phyloP scores from a whole-genome alignment of 805 yeast genomes.

The Alloascoidea africana region DNA sequence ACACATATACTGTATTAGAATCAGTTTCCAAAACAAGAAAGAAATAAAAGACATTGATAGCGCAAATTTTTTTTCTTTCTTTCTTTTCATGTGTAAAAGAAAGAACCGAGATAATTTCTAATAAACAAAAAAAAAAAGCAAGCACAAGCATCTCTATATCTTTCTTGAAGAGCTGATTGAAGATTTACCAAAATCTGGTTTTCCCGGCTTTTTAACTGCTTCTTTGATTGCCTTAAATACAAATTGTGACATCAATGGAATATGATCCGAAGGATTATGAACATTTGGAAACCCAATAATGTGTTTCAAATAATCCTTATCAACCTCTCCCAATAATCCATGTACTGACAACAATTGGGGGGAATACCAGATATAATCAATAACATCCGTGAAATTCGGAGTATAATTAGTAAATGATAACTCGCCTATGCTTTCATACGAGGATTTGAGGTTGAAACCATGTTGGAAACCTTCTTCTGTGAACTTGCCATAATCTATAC shows the following conservation, averaged over 20 bases:
- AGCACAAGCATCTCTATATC: too few species aligned
- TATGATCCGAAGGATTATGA: slow-evolving; percentile 88
- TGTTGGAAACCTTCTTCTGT: slow-evolving; percentile 84
- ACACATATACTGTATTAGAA: too few species aligned
- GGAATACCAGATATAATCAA: slow-evolving; percentile 94
- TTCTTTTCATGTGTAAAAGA: too few species aligned
- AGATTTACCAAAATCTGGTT: not conserved
- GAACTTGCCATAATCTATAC: slow-evolving; percentile 81
- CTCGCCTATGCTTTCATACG: slow-evolving; percentile 76
- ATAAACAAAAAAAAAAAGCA: too few species aligned
- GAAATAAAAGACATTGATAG: too few species aligned
- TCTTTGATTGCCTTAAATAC: slow-evolving; percentile 39
- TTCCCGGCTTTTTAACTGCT: not conserved
- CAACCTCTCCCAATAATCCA: slow-evolving; percentile 78
- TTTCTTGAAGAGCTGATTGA: slow-evolving; percentile 16
- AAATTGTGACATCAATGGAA: slow-evolving; percentile 72
- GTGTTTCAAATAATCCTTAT: slow-evolving; percentile 56
- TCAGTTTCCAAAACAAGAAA: too few species aligned
- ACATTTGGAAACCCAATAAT: slow-evolving; percentile 90
- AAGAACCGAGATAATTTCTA: too few species aligned
- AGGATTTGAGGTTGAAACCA: slow-evolving; percentile 65
- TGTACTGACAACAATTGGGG: slow-evolving; percentile 67
- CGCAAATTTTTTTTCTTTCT: too few species aligned
- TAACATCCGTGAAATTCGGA: slow-evolving; percentile 83
- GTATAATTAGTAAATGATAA: slow-evolving; percentile 90